Evolutionary conservation across 108 stramenopile genomes (phyloP), one percentile per base, ranked within the genome.

Genomic region (Nitzschia inconspicua): DNA sequence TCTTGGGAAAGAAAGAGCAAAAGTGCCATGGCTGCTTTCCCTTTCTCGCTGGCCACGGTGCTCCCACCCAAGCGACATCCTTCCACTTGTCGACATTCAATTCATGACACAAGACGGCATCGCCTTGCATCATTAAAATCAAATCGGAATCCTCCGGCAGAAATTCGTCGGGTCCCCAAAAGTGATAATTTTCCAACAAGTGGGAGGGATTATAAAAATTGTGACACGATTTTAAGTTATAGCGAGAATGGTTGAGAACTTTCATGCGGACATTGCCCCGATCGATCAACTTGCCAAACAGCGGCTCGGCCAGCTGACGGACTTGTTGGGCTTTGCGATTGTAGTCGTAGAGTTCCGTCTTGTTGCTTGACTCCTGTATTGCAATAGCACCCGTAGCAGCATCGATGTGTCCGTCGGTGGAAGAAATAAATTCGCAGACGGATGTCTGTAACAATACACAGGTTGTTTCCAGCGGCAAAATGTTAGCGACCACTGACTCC

Each of bases 191-290:
- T 30, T 46, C 22, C 41, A 30, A 41, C 1, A 51, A 49, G 27
- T 27, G 43, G 22, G 46, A 48, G 8, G 63, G 63, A 27, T 53
- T 55, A 51, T 53, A 63, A 52, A 63, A 63, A 36, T 63, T 52
- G 7, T 23, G 14, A 53, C 63, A 63, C 1, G 49, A 52, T 2
- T 26, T 63, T 10, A 63, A 53, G 13, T 36, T 11, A 24, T 63
- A 63, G 14, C 36, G 26, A 9, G 18, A 18, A 46, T 44, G 9
- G 29, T 60, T 44, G 14, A 60, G 30, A 46, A 60, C 42, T 14
- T 10, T 46, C 44, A 60, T 60, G 11, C 58, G 42, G 7, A 60
- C 58, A 28, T 60, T 20, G 10, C 58, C 58, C 30, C 26, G 24
- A 1, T 27, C 34, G 29, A 60, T 60, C 44, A 60, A 13, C 19